Conservation (phyloP, 352 stramenopile genomes). For the Globisporangium abappressorium region DNA sequence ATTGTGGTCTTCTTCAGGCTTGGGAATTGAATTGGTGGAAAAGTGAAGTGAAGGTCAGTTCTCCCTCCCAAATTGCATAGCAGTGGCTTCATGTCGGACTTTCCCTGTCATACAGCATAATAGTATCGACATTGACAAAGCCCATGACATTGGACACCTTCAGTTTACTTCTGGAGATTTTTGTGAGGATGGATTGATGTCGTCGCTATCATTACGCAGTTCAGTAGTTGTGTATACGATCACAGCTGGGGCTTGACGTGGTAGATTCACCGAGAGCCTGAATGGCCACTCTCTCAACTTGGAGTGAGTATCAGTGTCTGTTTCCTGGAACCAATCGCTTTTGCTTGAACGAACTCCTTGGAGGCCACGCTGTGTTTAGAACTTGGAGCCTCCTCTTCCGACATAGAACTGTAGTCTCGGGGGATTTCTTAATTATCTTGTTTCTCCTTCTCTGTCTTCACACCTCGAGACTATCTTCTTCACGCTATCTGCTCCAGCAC, state of each 20-base stretch:
- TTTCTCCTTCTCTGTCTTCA: not conserved
- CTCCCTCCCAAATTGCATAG: not conserved
- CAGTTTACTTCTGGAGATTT: not conserved
- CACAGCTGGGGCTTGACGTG: not conserved
- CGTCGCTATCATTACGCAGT: not conserved
- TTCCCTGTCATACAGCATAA: not conserved
- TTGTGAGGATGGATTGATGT: not conserved
- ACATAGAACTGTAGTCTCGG: not conserved
- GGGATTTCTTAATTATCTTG: not conserved
- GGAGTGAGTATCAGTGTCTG: not conserved
- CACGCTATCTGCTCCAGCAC: constrained; percentile 10
- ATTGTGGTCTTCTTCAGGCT: not conserved
- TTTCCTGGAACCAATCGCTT: not conserved
- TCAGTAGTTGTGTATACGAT: not conserved
- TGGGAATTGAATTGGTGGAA: not conserved
- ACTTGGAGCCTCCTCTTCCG: not conserved
- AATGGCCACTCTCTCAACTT: not conserved
- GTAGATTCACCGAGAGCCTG: not conserved
- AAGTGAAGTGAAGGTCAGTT: not conserved
- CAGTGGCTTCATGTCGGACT: not conserved
- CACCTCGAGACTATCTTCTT: not conserved
- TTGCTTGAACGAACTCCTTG: not conserved
- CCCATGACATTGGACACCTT: not conserved
- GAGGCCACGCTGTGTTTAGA: not conserved
- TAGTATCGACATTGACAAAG: not conserved